phyloP scores from a whole-genome alignment of 495 filamentous ascomycete genomes.

The Aspergillus leporis region DNA sequence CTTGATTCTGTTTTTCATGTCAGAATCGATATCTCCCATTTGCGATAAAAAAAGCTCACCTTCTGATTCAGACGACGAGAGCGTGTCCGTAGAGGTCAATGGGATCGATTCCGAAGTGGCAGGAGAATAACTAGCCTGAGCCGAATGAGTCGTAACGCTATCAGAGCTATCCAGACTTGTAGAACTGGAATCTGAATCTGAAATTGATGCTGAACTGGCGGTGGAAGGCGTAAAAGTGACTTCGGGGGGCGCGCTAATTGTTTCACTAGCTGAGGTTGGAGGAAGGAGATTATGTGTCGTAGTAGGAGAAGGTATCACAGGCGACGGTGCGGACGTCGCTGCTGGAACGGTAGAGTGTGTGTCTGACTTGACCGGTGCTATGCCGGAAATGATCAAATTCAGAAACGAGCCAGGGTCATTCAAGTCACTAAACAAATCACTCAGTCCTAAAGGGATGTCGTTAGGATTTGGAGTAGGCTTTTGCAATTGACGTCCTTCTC shows the following conservation, averaged over 20 bases:
- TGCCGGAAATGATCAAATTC: slow-evolving; percentile 13
- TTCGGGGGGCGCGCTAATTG: not conserved
- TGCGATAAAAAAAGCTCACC: not conserved
- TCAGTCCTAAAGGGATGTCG: slow-evolving; percentile 20
- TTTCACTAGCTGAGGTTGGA: not conserved
- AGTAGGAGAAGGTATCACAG: not conserved
- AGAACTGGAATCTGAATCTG: not conserved
- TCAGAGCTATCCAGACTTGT: not conserved
- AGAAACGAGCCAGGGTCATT: slow-evolving; percentile 24
- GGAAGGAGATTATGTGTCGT: not conserved
- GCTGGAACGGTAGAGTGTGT: slow-evolving; percentile 7
- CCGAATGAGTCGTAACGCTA: not conserved
- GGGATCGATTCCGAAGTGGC: not conserved
- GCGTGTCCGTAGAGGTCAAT: not conserved
- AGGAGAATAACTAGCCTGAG: not conserved
- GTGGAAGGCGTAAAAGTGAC: not conserved
- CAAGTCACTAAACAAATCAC: slow-evolving; percentile 26
- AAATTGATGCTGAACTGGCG: not conserved
- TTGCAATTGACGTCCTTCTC: slow-evolving; percentile 40
- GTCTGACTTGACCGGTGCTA: not conserved
- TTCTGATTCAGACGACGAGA: not conserved
- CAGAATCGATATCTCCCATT: not conserved
- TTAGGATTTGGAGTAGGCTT: slow-evolving; percentile 31
- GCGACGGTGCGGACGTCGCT: slow-evolving; percentile 4
- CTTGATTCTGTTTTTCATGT: not conserved